Evolutionary conservation across 164 flowering plant genomes (phyloP).

Genomic region (Tetrastigma voinierianum): DNA sequence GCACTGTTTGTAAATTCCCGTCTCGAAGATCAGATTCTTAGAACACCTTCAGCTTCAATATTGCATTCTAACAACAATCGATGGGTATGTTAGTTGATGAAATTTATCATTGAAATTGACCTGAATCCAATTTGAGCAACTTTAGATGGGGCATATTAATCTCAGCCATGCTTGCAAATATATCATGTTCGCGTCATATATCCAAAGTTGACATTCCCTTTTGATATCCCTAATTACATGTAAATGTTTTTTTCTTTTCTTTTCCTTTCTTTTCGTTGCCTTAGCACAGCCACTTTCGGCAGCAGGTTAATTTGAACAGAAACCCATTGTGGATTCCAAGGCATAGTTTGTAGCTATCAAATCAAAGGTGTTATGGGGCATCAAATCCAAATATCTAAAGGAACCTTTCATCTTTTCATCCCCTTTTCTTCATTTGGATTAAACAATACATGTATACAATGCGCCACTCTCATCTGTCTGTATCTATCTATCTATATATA

Average conservation of each 20-base stretch:
- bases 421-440: slow-evolving; percentile 4
- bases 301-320: no score
- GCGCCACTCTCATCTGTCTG: not conserved
- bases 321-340: no score
- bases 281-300: slow-evolving; percentile 15
- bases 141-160: no score
- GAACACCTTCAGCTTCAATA: no score
- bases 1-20: no score
- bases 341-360: slow-evolving; percentile 1
- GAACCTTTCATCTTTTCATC: slow-evolving; percentile 21
- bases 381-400: slow-evolving; percentile 22
- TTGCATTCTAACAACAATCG: no score
- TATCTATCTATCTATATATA: slow-evolving; percentile 3
- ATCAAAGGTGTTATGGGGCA: slow-evolving; percentile 5
- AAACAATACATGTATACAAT: not conserved
- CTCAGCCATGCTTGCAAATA: no score
- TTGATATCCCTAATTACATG: slow-evolving; percentile 7
- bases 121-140: no score
- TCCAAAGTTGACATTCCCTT: slow-evolving; percentile 27
- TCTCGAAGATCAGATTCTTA: no score
- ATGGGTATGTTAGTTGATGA: no score
- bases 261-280: not conserved
- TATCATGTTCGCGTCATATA: not conserved
- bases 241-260: not conserved
- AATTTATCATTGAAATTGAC: no score